A percentile compares a stretch with the other conserved stretches of the same genome.
Conservation (phyloP, 2,329 filamentous ascomycete species). For the Colletotrichum shisoi region DNA sequence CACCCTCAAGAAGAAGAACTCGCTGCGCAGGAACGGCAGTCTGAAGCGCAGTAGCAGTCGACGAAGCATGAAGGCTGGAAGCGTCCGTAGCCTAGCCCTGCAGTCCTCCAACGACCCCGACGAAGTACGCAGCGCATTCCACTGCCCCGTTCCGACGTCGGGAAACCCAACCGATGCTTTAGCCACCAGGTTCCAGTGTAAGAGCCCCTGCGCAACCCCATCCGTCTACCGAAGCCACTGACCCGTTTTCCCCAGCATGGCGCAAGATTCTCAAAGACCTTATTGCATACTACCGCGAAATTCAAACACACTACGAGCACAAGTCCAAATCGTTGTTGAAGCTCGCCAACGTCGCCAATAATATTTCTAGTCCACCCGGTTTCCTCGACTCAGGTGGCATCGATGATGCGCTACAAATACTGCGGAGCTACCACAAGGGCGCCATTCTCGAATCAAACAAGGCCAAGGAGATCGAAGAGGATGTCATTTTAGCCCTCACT, state of each 20-base stretch:
- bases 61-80: constrained; percentile 82
- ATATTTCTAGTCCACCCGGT: constrained; percentile 74
- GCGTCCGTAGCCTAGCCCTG: constrained; percentile 79
- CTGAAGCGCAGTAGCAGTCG: constrained; percentile 82
- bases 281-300: constrained; percentile 91
- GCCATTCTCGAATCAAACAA: constrained; percentile 83
- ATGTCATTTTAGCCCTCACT: constrained; percentile 87
- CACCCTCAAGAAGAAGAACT: constrained; percentile 88
- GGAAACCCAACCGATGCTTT: constrained; percentile 89
- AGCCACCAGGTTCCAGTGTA: constrained; percentile 87
- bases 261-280: constrained; percentile 93
- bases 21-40: constrained; percentile 76
- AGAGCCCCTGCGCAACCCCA: constrained; percentile 43
- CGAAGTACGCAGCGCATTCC: constrained; percentile 83
- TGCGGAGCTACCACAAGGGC: constrained; percentile 83
- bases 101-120: constrained; percentile 73
- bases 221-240: not conserved
- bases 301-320: constrained; percentile 87
- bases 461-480: constrained; percentile 86
- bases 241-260: constrained; percentile 70
- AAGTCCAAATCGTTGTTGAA: constrained; percentile 83
- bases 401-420: constrained; percentile 81
- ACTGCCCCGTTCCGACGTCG: constrained; percentile 85
- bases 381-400: constrained; percentile 86
- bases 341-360: constrained; percentile 83